A percentile compares a stretch with the other conserved stretches of the same genome.
Conservation (phyloP, 1,284 basidiomycete species). For the Cutaneotrichosporon sp. region DNA sequence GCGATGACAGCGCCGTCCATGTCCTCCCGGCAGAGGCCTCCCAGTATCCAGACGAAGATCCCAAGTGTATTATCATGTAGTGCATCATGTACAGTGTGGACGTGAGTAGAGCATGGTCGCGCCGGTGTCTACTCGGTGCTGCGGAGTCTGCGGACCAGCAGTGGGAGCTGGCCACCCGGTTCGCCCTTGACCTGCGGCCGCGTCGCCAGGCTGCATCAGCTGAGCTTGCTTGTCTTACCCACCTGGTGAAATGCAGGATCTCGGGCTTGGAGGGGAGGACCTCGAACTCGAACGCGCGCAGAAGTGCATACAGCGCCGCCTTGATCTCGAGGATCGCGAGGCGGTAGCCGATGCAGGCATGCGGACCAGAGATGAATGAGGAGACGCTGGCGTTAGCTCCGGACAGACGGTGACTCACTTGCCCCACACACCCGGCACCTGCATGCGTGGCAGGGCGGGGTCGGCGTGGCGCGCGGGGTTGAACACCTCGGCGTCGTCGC, state of each 20-base stretch:
- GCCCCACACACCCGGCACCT: slow-evolving; percentile 61
- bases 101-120: background rate
- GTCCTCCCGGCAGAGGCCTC: no score
- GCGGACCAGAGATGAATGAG: slow-evolving; percentile 67
- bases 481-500: slow-evolving; percentile 65
- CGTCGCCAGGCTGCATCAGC: slow-evolving; percentile 8
- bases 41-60: no score
- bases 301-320: slow-evolving; percentile 51
- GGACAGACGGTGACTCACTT: slow-evolving; percentile 40
- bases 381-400: slow-evolving; percentile 41
- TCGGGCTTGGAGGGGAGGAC: slow-evolving; percentile 10
- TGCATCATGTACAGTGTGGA: no score
- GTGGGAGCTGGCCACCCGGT: slow-evolving; percentile 21
- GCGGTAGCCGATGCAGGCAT: slow-evolving; percentile 70
- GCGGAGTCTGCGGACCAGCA: slow-evolving; percentile 13
- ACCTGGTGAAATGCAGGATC: slow-evolving; percentile 8
- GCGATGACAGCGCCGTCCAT: no score
- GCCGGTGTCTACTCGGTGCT: background rate
- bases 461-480: slow-evolving; percentile 60
- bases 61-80: no score
- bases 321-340: slow-evolving; percentile 66
- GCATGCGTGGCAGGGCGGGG: slow-evolving; percentile 46
- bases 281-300: slow-evolving; percentile 36
- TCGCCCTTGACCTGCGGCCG: slow-evolving; percentile 18
- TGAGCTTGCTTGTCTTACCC: background rate